A percentile compares a stretch with the other conserved stretches of the same genome.
Evolutionary conservation across 2,329 filamentous ascomycete genomes (phyloP).

Genomic region (Blumeria graminis): DNA sequence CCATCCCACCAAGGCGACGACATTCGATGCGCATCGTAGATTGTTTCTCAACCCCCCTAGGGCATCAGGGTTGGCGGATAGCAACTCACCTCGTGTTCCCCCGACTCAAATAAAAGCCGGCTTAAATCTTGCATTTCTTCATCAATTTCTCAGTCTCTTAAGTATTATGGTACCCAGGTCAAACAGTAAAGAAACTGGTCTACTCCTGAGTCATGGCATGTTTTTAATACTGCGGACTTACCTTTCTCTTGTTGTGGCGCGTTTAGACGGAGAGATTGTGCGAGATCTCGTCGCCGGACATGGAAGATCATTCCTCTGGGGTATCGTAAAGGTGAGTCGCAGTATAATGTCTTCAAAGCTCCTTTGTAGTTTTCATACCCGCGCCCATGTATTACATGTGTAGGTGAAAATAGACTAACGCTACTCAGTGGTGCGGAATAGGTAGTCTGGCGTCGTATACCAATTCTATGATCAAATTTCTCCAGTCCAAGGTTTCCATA

Average conservation of each 20-base stretch:
- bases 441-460: slow-evolving; percentile 89
- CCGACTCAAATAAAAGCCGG: slow-evolving; percentile 81
- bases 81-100: slow-evolving; percentile 41
- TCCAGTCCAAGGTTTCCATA: slow-evolving; percentile 94
- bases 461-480: slow-evolving; percentile 96
- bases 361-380: neutral
- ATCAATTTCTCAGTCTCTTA: slow-evolving; percentile 86
- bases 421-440: slow-evolving; percentile 60
- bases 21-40: slow-evolving; percentile 85
- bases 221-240: slow-evolving; percentile 88
- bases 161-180: slow-evolving; percentile 95
- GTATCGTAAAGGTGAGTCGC: slow-evolving; percentile 45
- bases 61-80: slow-evolving; percentile 52
- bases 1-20: slow-evolving; percentile 68
- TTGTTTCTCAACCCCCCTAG: slow-evolving; percentile 80
- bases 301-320: slow-evolving; percentile 67
- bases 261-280: slow-evolving; percentile 87
- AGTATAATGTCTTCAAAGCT: neutral
- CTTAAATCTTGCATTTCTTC: slow-evolving; percentile 81
- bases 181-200: slow-evolving; percentile 82
- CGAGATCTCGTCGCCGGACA: slow-evolving; percentile 89
- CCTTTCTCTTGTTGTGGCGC: slow-evolving; percentile 73
- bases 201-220: slow-evolving; percentile 67
- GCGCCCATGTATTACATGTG: too few species aligned
- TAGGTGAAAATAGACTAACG: neutral